phyloP scores from a whole-genome alignment of 1,284 basidiomycete species.

The Irpex lacteus region DNA sequence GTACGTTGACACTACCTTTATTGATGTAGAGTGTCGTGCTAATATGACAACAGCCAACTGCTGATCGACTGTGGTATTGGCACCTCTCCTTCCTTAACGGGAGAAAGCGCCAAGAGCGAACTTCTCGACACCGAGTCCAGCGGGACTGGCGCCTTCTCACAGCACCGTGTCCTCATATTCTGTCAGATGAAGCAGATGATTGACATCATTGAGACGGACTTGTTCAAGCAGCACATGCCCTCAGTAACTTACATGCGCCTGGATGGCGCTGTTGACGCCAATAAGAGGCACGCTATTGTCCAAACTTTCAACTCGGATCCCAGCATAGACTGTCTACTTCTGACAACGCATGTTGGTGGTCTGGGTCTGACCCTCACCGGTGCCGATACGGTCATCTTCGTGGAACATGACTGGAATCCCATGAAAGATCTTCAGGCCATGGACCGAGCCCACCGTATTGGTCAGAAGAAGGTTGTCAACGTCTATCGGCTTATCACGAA shows the following conservation, averaged over 20 bases:
- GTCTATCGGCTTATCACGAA: slow-evolving; percentile 97
- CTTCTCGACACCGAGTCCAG: slow-evolving; percentile 57
- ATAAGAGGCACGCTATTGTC: slow-evolving; percentile 92
- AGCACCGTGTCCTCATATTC: slow-evolving; percentile 98
- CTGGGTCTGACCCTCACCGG: slow-evolving; percentile 96
- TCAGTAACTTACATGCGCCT: slow-evolving; percentile 97
- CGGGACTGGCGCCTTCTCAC: slow-evolving; percentile 68
- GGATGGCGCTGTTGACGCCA: slow-evolving; percentile 87
- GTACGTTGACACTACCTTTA: slow-evolving; percentile 42
- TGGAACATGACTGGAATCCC: slow-evolving; percentile 99
- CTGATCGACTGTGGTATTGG: slow-evolving; percentile 96
- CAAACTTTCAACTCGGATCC: slow-evolving; percentile 99
- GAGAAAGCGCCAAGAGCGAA: slow-evolving; percentile 63
- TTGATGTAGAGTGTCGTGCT: not conserved
- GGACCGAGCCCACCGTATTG: slow-evolving; percentile 97
- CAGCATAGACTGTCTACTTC: slow-evolving; percentile 92
- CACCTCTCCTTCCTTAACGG: slow-evolving; percentile 36
- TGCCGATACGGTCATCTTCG: slow-evolving; percentile 98
- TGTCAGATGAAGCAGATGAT: slow-evolving; percentile 99
- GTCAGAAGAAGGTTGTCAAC: slow-evolving; percentile 99
- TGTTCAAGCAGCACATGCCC: slow-evolving; percentile 93
- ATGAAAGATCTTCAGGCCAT: slow-evolving; percentile 99
- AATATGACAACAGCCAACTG: slow-evolving; percentile 67
- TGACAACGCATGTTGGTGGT: slow-evolving; percentile 97
- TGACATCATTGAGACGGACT: slow-evolving; percentile 92